Evolutionary conservation across 495 filamentous ascomycete genomes (phyloP), one percentile per base, ranked within the genome.

Genomic region (Trichoderma parareesei): DNA sequence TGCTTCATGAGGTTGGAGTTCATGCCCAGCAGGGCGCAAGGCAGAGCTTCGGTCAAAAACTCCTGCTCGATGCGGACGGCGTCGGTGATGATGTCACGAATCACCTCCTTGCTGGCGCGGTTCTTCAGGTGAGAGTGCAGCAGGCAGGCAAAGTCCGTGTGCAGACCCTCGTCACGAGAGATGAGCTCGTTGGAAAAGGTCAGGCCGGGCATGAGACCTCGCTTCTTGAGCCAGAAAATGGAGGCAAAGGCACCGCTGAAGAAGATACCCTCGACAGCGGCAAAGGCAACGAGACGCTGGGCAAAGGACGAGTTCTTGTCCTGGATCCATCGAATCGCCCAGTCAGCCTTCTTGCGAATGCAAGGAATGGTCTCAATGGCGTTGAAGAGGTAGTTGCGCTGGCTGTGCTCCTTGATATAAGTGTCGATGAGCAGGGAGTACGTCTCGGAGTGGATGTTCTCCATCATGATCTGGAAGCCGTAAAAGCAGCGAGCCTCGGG

Each of bases 381-480:
- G 73, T 98, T 94, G 78, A 98, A 98, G 62, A 98, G 87, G 73
- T 97, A 92, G 63, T 85, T 90, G 64, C 93, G 89, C 81, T 98
- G 94, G 77, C 91, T 90, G 65, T 92, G 91, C 82, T 98, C 94
- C 83, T 96, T 97, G 83, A 98, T 95, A 80, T 99, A 99, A 67
- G 95, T 99, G 73, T 99, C 94, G 76, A 99, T 99, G 69, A 99
- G 88, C 14, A 99, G 87, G 42, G 93, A 97, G 85, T 99, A 99
- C 60, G 94, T 99, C 80, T 99, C 94, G 38, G 94, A 96, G 86
- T 99, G 94, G 72, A 99, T 97, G 82, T 99, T 99, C 86, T 99
- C 94, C 90, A 99, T 98, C 94, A 99, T 99, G 82, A 99, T 99
- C 81, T 99, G 94, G 85, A 99, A 99, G 69, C 94, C 94, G 76